Percentiles rank a stretch among this genome's conserved stretches.
Conservation (phyloP, 352 stramenopile genomes). For the Paralagenidium karlingii region DNA sequence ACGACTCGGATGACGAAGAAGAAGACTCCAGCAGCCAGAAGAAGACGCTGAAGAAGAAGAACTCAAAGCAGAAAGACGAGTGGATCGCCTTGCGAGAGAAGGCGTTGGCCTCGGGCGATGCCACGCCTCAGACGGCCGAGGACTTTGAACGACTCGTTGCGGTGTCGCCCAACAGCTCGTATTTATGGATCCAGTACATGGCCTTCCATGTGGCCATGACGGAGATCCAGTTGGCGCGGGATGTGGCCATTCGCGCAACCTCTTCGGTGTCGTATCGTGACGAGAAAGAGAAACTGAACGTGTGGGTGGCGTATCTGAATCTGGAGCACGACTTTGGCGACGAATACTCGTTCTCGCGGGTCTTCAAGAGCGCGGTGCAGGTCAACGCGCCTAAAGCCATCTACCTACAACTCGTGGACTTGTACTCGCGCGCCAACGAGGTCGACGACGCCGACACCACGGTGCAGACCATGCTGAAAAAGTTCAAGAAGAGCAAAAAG, state of each 20-base stretch:
- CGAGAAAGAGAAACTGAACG: conserved; percentile 95
- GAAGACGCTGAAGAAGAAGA: conserved; percentile 82
- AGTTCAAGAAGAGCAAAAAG: conserved; percentile 86
- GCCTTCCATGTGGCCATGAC: conserved; percentile 93
- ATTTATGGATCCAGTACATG: conserved; percentile 98
- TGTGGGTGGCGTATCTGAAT: conserved; percentile 93
- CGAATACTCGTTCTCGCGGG: conserved; percentile 77
- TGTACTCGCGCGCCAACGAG: conserved; percentile 73
- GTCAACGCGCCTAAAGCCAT: conserved; percentile 95
- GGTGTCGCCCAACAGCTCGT: conserved; percentile 90
- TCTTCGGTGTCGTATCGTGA: conserved; percentile 92
- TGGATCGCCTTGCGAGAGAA: conserved; percentile 91
- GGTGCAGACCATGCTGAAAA: conserved; percentile 84
- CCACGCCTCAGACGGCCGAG: conserved; percentile 84
- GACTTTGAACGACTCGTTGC: conserved; percentile 94
- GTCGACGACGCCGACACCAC: conserved; percentile 54
- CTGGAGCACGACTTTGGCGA: conserved; percentile 95
- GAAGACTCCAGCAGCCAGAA: conserved; percentile 38
- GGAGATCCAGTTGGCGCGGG: conserved; percentile 86
- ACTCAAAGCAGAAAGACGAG: conserved; percentile 87
- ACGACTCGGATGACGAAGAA: conserved; percentile 30
- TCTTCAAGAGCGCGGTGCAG: conserved; percentile 86
- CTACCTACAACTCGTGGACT: conserved; percentile 90
- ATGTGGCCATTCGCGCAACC: conserved; percentile 88
- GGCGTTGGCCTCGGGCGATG: conserved; percentile 85